Evolutionary conservation across 352 stramenopile genomes (phyloP), one percentile per base, ranked within the genome.

Genomic region (Globisporangium spinosum): DNA sequence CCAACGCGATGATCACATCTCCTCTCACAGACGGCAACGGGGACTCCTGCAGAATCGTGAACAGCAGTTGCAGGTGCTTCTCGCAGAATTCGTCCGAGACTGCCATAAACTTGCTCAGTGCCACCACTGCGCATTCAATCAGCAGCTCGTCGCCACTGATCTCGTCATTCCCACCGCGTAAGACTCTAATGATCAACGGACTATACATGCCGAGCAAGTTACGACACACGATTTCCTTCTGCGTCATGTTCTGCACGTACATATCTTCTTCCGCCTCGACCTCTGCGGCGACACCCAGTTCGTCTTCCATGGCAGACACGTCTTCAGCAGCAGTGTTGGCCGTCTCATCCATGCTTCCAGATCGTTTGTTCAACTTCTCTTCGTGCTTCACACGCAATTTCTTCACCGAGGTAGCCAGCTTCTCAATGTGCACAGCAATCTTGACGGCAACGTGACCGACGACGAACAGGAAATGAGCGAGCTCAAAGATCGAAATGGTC

Each of bases 81-180:
- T 98, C 90, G 70, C 97, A 99, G 65, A 99, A 98, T 9, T 90
- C 82, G 47, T 93, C 89, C 17, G 93, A 98, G n/a, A 99, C 94
- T 40, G 88, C 97, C 95, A 99, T 98, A 64, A 98, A 98, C 78
- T 99, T 99, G 80, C 92, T 98, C n/a, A 99, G 77, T 12, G 93
- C 89, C 23, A 99, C 87, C n/a, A 97, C 90, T 0, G 95, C 90
- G 61, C 91, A 94, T 68, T 98, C 88, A 15, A 92, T 90, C 9
- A 99, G 72, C 40, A 98, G 69, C 34, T 87, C 76, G 40, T 91
- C 82, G 38, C 78, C 49, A 34, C 72, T 86, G 62, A 87, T 80
- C 59, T 95, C 83, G 51, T 90, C 82, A 63, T 70, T 70, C 51
- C 55, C 85, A 62, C 64, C 81, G 35, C 79, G 76, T 0, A 98